These are phyloP conservation scores for Nakazawaea sp. DNA, from an alignment of 805 yeast genomes.

Conservation along the genomic window DNA sequence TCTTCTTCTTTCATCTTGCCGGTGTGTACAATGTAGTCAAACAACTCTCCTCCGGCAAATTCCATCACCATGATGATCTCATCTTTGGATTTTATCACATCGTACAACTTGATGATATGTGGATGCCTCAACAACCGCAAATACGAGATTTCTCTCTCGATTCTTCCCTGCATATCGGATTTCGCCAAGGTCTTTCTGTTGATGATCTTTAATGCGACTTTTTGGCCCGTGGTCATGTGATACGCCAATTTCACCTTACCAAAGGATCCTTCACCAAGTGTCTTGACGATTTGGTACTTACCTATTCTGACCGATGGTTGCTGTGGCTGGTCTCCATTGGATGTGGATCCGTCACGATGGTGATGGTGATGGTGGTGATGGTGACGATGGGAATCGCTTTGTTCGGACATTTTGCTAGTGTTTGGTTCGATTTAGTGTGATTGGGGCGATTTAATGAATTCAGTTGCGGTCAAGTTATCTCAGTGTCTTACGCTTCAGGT, in stretches of 20 bases:
- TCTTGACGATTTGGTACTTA: conserved; percentile 86
- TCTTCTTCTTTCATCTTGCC: conserved; percentile 91
- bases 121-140: conserved; percentile 86
- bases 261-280: conserved; percentile 93
- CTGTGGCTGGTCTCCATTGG: conserved; percentile 9
- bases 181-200: conserved; percentile 88
- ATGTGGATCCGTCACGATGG: conserved; percentile 12
- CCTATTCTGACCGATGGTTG: conserved; percentile 52
- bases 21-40: conserved; percentile 90
- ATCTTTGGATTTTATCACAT: conserved; percentile 90
- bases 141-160: conserved; percentile 91
- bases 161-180: conserved; percentile 94
- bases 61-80: conserved; percentile 97
- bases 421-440: background rate
- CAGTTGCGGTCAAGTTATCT: background rate
- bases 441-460: background rate
- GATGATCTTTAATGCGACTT: conserved; percentile 89
- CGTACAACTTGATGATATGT: conserved; percentile 91
- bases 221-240: conserved; percentile 85
- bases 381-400: background rate
- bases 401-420: background rate
- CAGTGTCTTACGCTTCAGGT: background rate
- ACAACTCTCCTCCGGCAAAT: conserved; percentile 92
- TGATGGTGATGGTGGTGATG: conserved; percentile 16
- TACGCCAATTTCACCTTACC: conserved; percentile 92